Conservation (phyloP, 2,329 filamentous ascomycete species). For the Fusarium temperatum region DNA sequence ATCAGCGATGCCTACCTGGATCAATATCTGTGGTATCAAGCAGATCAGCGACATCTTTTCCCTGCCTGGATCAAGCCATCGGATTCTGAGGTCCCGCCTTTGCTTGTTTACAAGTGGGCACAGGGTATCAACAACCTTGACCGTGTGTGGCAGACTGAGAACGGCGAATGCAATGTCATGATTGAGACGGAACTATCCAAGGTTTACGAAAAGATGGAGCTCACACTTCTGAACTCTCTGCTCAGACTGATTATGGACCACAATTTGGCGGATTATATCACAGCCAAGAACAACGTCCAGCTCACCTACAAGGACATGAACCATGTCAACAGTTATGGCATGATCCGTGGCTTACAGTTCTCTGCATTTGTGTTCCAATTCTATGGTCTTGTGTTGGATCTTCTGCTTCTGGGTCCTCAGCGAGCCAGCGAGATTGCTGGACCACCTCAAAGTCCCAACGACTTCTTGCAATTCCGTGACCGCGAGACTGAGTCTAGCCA, state of each 20-base stretch:
- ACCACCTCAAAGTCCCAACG: slow-evolving; percentile 91
- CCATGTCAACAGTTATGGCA: slow-evolving; percentile 97
- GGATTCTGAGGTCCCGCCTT: slow-evolving; percentile 93
- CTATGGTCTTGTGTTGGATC: slow-evolving; percentile 94
- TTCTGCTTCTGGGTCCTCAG: slow-evolving; percentile 90
- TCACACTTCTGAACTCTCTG: slow-evolving; percentile 93
- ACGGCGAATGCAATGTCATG: slow-evolving; percentile 98
- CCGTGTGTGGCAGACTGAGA: slow-evolving; percentile 91
- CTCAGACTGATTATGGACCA: slow-evolving; percentile 98
- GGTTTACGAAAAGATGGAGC: slow-evolving; percentile 98
- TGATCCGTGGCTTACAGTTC: slow-evolving; percentile 98
- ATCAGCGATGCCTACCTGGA: slow-evolving; percentile 99
- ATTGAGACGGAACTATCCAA: slow-evolving; percentile 99
- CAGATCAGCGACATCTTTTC: slow-evolving; percentile 95
- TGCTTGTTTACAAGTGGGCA: slow-evolving; percentile 98
- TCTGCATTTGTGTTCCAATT: slow-evolving; percentile 99
- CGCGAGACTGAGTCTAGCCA: slow-evolving; percentile 91
- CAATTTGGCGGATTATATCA: slow-evolving; percentile 98
- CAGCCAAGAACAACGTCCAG: slow-evolving; percentile 98
- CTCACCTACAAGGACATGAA: slow-evolving; percentile 99
- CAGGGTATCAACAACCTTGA: slow-evolving; percentile 99
- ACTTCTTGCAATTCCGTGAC: slow-evolving; percentile 97
- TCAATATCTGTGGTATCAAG: slow-evolving; percentile 99
- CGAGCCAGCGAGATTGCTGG: slow-evolving; percentile 98
- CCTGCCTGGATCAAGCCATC: slow-evolving; percentile 99